phyloP scores from a whole-genome alignment of 192 early-diverging fungal species.

The Coemansia umbellata region DNA sequence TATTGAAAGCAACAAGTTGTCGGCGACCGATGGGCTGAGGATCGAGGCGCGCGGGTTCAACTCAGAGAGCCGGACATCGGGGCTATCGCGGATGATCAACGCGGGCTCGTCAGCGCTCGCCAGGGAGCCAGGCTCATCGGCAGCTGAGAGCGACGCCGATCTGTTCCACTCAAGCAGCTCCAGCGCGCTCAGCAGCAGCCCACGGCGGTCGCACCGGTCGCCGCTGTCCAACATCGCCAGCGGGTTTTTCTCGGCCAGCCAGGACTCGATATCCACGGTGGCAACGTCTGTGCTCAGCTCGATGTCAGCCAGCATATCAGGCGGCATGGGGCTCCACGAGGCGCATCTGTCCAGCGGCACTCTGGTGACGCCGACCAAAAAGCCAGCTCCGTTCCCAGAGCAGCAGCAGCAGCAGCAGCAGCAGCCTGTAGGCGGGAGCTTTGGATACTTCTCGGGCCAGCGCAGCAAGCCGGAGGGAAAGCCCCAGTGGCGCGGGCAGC shows the following conservation, averaged over 20 bases:
- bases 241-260: constrained; percentile 39
- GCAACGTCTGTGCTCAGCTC: background rate
- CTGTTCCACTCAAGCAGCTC: background rate
- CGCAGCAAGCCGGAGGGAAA: constrained; percentile 2
- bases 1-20: background rate
- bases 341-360: background rate
- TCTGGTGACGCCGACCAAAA: constrained; percentile 9
- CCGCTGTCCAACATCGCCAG: constrained; percentile 27
- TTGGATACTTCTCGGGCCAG: constrained; percentile 30
- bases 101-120: background rate
- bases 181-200: constrained; percentile 4
- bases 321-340: background rate
- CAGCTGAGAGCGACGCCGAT: constrained; percentile 7
- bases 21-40: constrained; percentile 3
- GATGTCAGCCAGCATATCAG: constrained; percentile 1
- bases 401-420: background rate
- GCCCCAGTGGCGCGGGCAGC: constrained; percentile 26
- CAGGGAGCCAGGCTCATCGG: background rate
- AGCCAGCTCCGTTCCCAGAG: background rate
- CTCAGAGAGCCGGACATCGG: constrained; percentile 20
- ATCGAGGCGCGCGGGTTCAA: constrained; percentile 9
- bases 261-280: constrained; percentile 25
- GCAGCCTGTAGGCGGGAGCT: constrained; percentile 11
- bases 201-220: constrained; percentile 26
- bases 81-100: constrained; percentile 24